Base-by-base conservation (phyloP, 2,329 filamentous ascomycete species). In the Fusarium musae region DNA sequence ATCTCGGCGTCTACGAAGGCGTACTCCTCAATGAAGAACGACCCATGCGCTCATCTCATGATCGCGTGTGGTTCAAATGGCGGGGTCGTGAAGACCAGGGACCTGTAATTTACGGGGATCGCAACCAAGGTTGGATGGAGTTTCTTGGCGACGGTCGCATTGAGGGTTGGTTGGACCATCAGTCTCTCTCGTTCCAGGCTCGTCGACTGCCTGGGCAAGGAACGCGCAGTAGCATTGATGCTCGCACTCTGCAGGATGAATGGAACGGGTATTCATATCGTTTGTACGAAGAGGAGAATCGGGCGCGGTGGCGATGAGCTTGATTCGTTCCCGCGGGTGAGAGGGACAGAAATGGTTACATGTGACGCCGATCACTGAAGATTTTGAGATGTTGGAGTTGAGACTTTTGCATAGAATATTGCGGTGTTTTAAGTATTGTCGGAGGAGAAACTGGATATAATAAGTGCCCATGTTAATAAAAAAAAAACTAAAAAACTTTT, bases 21-120 rank as follows among this genome's bases (percentile, higher is more conserved):
- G 75, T 88, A 6, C 75, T 88, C n/a, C 79, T 80, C 39, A 79
- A 87, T 37, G 63, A 80, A 11, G 57, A 82, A 21, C 80, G 81
- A 6, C 84, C 83, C 1, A 78, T 69, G 61, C 37, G 73, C 40
- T 80, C 82, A 5, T 82, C 82, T 0, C 39, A 72, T 12, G 70
- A 80, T 0, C 15, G 10, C 1, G n/a, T 82, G 0, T 32, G 53
- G 2, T 81, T 84, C 65, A 70, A 37, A 9, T 85, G 83, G 83
- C 82, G 83, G 17, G 83, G 82, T 1, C 66, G 76, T 9, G 80
- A 83, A 59, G 21, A 46, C 6, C 67, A 80, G 5, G 80, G 80
- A 6, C 76, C 67, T 21, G 76, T 80, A 17, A 54, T 77, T 0
- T 77, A 78, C 28, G 80, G 78, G 3, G 58, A 81, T 15, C 15